Conservation (phyloP, 2,329 filamentous ascomycete genomes). For the Orbilia ellipsospora region DNA sequence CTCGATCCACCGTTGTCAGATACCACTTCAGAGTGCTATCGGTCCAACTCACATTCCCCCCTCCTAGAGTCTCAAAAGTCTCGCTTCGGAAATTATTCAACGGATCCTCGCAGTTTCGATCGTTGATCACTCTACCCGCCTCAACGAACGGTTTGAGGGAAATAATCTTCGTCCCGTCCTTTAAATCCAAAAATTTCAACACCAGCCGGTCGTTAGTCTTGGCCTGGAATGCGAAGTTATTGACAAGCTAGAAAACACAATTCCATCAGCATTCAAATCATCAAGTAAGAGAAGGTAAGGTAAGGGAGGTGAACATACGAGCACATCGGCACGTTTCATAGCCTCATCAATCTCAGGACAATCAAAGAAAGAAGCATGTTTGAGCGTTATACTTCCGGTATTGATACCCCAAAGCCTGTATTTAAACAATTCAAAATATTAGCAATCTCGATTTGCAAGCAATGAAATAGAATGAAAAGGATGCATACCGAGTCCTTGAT, state of each 20-base stretch:
- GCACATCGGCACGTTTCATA: constrained; percentile 87
- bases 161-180: constrained; percentile 87
- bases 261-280: constrained; percentile 1
- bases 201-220: constrained; percentile 85
- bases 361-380: constrained; percentile 84
- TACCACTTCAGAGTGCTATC: constrained; percentile 85
- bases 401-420: constrained; percentile 83
- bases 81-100: constrained; percentile 83
- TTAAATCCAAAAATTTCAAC: constrained; percentile 91
- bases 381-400: constrained; percentile 80
- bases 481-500: constrained; percentile 71
- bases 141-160: constrained; percentile 92
- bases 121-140: constrained; percentile 78
- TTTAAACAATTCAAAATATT: constrained; percentile 3
- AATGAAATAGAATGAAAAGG: background rate
- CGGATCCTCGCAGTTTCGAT: constrained; percentile 80
- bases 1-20: constrained; percentile 81
- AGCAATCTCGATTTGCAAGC: background rate
- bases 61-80: constrained; percentile 73
- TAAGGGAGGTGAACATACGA: constrained; percentile 62
- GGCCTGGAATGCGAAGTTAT: constrained; percentile 95
- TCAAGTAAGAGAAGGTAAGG: background rate
- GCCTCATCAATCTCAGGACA: constrained; percentile 76
- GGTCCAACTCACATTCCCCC: constrained; percentile 86
- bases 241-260: constrained; percentile 72